These are phyloP conservation scores for Boletellus sp. DNA, from an alignment of 768 basidiomycete species.

Conservation along the genomic window DNA sequence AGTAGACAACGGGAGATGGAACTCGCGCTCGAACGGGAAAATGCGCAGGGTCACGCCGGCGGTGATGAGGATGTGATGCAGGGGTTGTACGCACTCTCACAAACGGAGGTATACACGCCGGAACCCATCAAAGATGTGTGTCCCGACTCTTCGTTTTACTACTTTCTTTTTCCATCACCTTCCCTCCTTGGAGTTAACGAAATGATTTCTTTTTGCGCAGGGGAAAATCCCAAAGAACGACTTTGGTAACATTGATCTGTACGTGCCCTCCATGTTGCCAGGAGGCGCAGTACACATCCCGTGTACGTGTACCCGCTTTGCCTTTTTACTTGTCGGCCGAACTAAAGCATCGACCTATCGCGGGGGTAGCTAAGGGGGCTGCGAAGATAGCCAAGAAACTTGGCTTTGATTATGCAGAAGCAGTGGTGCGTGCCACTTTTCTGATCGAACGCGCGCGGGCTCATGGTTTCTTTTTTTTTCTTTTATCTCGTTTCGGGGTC, in stretches of 20 bases:
- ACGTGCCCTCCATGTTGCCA: conserved; percentile 93
- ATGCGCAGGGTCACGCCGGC: conserved; percentile 34
- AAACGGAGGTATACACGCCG: conserved; percentile 81
- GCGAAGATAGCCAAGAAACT: conserved; percentile 86
- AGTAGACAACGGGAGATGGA: conserved; percentile 72
- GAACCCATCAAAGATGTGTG: conserved; percentile 82
- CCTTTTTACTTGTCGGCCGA: conserved; percentile 12
- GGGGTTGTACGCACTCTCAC: conserved; percentile 78
- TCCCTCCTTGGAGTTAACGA: conserved; percentile 2
- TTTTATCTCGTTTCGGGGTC: not conserved
- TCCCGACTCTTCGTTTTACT: conserved; percentile 43
- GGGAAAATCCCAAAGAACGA: conserved; percentile 92
- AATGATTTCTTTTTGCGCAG: conserved; percentile 39
- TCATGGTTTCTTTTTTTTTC: conserved; percentile 5
- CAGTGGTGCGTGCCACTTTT: conserved; percentile 66
- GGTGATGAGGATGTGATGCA: conserved; percentile 67
- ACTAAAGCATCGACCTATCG: conserved; percentile 10
- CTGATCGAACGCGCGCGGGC: not conserved
- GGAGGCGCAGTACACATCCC: conserved; percentile 82
- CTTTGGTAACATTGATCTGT: conserved; percentile 96
- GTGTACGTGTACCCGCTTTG: conserved; percentile 51
- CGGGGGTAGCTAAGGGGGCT: conserved; percentile 67
- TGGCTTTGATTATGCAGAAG: conserved; percentile 89
- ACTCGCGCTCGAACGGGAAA: conserved; percentile 42
- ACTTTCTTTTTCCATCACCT: conserved; percentile 1